Percentiles rank a stretch among this genome's conserved stretches.
Conservation (phyloP, 2,329 filamentous ascomycete genomes). For the Clarireedia paspali region DNA sequence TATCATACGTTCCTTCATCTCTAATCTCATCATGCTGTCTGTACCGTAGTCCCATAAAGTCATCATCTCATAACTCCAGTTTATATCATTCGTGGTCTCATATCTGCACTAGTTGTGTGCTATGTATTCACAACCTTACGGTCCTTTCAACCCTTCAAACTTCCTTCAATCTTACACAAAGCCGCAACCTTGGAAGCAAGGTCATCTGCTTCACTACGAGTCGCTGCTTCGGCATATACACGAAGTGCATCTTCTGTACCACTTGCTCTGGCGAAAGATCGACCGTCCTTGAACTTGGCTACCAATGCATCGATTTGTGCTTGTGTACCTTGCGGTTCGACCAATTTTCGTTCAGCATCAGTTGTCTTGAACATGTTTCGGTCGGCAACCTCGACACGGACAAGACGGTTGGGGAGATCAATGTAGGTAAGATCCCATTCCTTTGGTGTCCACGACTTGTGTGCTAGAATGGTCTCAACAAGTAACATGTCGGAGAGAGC, state of each 20-base stretch:
- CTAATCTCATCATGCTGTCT: background rate
- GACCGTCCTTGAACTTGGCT: conserved; percentile 81
- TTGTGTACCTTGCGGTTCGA: conserved; percentile 72
- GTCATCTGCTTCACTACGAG: conserved; percentile 82
- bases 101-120: background rate
- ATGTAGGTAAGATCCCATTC: conserved; percentile 92
- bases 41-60: conserved; percentile 1
- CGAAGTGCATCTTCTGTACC: conserved; percentile 95
- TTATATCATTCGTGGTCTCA: conserved; percentile 6
- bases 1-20: background rate
- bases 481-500: conserved; percentile 93
- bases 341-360: conserved; percentile 83
- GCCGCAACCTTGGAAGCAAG: conserved; percentile 69
- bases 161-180: conserved; percentile 21
- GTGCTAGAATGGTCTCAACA: conserved; percentile 90
- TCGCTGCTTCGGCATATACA: conserved; percentile 92
- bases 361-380: conserved; percentile 86
- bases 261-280: conserved; percentile 85
- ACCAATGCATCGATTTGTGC: conserved; percentile 80
- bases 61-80: conserved; percentile 6
- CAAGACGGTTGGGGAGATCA: conserved; percentile 91
- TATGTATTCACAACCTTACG: background rate
- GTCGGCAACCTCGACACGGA: conserved; percentile 82
- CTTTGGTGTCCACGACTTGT: conserved; percentile 83
- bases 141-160: background rate